Conservation (phyloP, 73 alveolate genomes). For the Stentor coeruleus region DNA sequence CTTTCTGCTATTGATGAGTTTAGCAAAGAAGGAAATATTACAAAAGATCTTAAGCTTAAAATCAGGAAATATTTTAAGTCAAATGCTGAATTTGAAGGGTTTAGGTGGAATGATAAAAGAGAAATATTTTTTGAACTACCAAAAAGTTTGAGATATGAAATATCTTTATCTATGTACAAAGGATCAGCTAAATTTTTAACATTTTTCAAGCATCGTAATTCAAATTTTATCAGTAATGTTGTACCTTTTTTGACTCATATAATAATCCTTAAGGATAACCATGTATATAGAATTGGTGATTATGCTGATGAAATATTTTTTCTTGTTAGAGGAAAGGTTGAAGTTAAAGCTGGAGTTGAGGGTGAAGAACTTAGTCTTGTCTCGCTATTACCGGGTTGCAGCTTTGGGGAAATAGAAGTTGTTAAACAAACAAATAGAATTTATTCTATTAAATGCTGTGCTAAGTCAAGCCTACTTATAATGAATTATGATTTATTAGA, state of each 20-base stretch:
- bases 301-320: conserved; percentile 13
- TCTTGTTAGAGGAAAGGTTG: conserved; percentile 6
- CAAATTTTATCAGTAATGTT: neutral
- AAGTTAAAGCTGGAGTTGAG: neutral
- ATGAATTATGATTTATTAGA: no score
- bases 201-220: neutral
- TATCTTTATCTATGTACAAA: neutral
- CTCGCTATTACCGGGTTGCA: no score
- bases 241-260: neutral
- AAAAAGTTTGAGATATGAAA: neutral
- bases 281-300: neutral
- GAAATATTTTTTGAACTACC: conserved; percentile 5
- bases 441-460: neutral
- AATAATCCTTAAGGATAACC: neutral
- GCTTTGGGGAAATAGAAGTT: conserved; percentile 6
- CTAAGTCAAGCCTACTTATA: neutral
- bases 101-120: conserved; percentile 32
- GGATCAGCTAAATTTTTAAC: neutral
- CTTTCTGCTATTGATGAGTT: conserved; percentile 35
- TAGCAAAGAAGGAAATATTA: conserved; percentile 35
- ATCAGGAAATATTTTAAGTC: conserved; percentile 31
- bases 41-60: conserved; percentile 35
- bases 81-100: conserved; percentile 33
- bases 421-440: neutral
- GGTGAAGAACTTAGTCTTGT: neutral